Conservation (phyloP, 2,329 filamentous ascomycete genomes). For the Penicillium sp. region DNA sequence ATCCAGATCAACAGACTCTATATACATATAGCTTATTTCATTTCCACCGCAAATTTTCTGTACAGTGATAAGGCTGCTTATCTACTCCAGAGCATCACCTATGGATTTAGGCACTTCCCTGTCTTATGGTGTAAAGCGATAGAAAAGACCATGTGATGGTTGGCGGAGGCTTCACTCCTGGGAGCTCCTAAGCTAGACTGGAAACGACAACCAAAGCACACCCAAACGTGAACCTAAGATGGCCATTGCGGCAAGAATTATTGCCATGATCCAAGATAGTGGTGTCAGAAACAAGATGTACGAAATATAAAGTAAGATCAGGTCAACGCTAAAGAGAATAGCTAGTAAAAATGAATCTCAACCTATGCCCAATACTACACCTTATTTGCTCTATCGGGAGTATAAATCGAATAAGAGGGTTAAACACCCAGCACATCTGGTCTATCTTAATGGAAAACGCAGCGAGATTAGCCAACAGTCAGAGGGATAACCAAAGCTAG, state of each 20-base stretch:
- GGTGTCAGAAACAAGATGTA: background rate
- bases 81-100: too few species aligned
- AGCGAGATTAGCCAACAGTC: background rate
- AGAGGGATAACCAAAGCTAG: background rate
- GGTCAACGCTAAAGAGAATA: background rate
- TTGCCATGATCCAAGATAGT: background rate
- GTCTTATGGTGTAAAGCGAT: too few species aligned
- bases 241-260: background rate
- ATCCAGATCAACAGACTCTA: background rate
- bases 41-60: too few species aligned
- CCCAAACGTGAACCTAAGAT: background rate
- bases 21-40: too few species aligned
- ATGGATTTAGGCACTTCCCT: too few species aligned
- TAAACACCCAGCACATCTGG: background rate
- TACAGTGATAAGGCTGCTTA: too few species aligned
- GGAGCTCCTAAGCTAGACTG: background rate
- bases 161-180: background rate
- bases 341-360: background rate
- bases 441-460: background rate
- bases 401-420: background rate
- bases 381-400: background rate
- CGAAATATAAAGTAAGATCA: background rate
- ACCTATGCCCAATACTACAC: background rate
- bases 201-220: background rate
- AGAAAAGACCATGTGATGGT: too few species aligned